Evolutionary conservation across 1,284 basidiomycete genomes (phyloP), one percentile per base, ranked within the genome.

Genomic region (Chiua sp.): DNA sequence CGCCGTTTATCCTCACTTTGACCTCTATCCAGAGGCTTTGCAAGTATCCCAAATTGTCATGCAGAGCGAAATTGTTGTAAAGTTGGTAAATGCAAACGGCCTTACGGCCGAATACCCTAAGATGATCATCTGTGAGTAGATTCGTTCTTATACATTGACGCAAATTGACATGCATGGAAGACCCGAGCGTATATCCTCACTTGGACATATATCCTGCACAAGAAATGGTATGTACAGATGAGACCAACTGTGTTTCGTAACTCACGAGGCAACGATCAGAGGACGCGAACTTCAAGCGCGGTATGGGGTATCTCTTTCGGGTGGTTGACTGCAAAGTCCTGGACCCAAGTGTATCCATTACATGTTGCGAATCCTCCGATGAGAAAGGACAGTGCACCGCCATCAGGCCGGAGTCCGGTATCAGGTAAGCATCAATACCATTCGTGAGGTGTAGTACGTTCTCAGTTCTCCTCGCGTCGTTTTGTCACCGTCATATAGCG

Each of bases 181-280:
- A 81, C 63, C 72, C 73, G 7, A 59, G 72, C 18, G 74, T 74
- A 15, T 84, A 85, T 65, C 82, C 83, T 50, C 61, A 75, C 65
- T 73, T 83, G 35, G 77, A 82, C 51, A 66, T 84, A 32, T 84
- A 83, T 63, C 80, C 82, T 23, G 57, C 51, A n/a, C 50, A 32
- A 35, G 47, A 56, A 26, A 22, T 10, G 59, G 67, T 68, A 22
- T 35, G 59, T 65, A 35, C 52, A 44, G 13, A 18, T 35, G 30
- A 50, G 49, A 55, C 33, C 26, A 51, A 3, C 30, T 13, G 20
- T 22, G 46, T 26, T 12, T 15, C 20, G 22, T 48, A 51, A 23
- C 37, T 68, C 51, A 68, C 23, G 18, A 50, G 52, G 7, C 33
- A 35, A 61, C 57, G n/a, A 47, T 52, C 26, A 68, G 68, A 52